A percentile compares a stretch with the other conserved stretches of the same genome.
Evolutionary conservation across 148 eudicot genomes (phyloP).

Genomic region (Nyssa sinensis): DNA sequence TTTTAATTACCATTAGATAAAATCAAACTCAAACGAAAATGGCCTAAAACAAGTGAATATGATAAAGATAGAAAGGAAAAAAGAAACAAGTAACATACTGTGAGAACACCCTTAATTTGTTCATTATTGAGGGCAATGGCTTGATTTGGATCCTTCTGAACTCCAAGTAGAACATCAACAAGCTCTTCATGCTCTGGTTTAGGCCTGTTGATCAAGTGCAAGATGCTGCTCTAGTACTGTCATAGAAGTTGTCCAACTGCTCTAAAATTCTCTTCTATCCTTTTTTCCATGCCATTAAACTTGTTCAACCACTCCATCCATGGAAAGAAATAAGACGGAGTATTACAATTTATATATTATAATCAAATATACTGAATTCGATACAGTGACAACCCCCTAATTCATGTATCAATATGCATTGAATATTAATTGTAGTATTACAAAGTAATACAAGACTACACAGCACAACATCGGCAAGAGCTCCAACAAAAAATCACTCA

Average conservation of each 20-base stretch:
- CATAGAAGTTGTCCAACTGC: constrained; percentile 36
- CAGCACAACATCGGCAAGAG: too few species aligned
- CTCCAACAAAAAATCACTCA: too few species aligned
- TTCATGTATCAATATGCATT: too few species aligned
- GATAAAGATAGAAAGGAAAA: not conserved
- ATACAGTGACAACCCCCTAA: too few species aligned
- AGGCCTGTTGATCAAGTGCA: constrained; percentile 12
- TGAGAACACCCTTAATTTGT: constrained; percentile 48
- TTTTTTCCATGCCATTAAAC: constrained; percentile 45
- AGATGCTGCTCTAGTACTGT: constrained; percentile 43
- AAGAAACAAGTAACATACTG: constrained; percentile 28
- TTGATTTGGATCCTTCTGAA: constrained; percentile 45
- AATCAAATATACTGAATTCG: too few species aligned
- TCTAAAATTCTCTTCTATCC: constrained; percentile 32
- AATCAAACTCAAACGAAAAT: too few species aligned
- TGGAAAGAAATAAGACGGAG: constrained; percentile 59
- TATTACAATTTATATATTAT: too few species aligned
- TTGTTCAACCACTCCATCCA: constrained; percentile 52
- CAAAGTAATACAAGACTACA: too few species aligned
- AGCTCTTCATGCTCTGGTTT: constrained; percentile 35
- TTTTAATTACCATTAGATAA: too few species aligned
- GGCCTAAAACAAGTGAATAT: not conserved
- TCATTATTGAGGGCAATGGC: constrained; percentile 23
- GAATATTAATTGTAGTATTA: too few species aligned
- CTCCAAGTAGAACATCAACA: constrained; percentile 48